Conservation (phyloP, 2,329 filamentous ascomycete species). For the Penicillium sp. region DNA sequence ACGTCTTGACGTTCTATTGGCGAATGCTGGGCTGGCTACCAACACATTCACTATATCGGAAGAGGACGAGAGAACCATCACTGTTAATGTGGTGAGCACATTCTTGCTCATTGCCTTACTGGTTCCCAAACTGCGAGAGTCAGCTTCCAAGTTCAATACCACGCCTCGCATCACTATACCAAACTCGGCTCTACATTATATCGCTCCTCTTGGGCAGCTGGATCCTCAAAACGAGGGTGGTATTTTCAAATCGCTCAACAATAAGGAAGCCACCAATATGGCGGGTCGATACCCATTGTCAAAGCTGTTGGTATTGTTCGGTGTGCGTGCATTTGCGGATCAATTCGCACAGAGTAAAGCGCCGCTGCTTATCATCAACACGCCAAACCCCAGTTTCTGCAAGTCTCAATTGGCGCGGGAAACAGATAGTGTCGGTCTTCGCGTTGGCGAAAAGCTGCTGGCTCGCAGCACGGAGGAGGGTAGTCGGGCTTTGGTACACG, state of each 20-base stretch:
- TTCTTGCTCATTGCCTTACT: conserved; percentile 49
- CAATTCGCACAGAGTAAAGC: neutral
- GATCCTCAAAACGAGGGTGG: neutral
- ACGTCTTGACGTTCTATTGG: conserved; percentile 32
- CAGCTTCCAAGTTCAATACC: conserved; percentile 11
- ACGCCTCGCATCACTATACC: conserved; percentile 16
- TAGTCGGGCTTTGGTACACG: conserved; percentile 20
- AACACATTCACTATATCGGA: conserved; percentile 42
- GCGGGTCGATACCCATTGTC: conserved; percentile 15
- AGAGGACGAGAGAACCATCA: conserved; percentile 10
- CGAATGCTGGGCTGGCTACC: conserved; percentile 44
- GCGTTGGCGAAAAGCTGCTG: conserved; percentile 11
- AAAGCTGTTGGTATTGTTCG: conserved; percentile 20
- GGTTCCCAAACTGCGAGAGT: conserved; percentile 47
- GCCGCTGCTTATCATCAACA: conserved; percentile 37
- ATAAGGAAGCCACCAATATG: conserved; percentile 16
- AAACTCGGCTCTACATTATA: conserved; percentile 21
- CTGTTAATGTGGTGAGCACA: conserved; percentile 47
- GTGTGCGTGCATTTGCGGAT: conserved; percentile 14
- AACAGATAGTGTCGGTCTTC: conserved; percentile 10
- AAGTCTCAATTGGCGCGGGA: conserved; percentile 32
- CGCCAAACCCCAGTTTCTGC: conserved; percentile 46
- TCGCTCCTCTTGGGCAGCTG: conserved; percentile 14
- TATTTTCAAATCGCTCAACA: conserved; percentile 17
- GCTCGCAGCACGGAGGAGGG: conserved; percentile 21